phyloP scores from a whole-genome alignment of 768 basidiomycete species.

The Hygrophorus pudorinus region DNA sequence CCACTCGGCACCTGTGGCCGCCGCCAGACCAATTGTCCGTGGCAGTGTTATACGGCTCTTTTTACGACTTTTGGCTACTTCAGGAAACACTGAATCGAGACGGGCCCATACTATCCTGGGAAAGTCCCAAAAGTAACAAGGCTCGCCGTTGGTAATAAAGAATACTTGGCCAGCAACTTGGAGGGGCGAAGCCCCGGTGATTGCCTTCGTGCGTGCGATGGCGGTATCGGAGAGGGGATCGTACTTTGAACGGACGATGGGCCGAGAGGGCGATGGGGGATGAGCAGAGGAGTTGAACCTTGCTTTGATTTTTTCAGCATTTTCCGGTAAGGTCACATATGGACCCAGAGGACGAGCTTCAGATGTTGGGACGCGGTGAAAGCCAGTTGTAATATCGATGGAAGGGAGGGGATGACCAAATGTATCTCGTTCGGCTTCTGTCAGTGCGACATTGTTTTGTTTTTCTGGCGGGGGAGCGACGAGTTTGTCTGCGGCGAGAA shows the following conservation, averaged over 20 bases:
- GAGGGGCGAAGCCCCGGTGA: constrained; percentile 42
- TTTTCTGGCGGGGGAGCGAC: constrained; percentile 38
- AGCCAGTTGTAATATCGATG: constrained; percentile 56
- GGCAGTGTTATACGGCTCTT: constrained; percentile 40
- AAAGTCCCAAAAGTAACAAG: constrained; percentile 95
- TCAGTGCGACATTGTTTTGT: constrained; percentile 21
- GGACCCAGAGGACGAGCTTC: constrained; percentile 78
- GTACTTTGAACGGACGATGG: constrained; percentile 68
- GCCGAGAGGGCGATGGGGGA: constrained; percentile 30
- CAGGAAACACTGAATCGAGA: constrained; percentile 51
- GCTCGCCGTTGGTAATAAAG: constrained; percentile 97
- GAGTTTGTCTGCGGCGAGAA: constrained; percentile 88
- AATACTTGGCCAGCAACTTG: constrained; percentile 89
- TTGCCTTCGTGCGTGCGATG: constrained; percentile 41
- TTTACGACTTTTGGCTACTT: constrained; percentile 31
- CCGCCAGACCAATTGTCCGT: constrained; percentile 51
- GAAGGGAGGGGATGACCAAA: constrained; percentile 46
- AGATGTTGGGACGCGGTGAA: constrained; percentile 64
- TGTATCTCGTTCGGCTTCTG: constrained; percentile 29
- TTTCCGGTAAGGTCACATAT: constrained; percentile 49
- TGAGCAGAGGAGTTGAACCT: constrained; percentile 41
- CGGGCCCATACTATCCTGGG: constrained; percentile 69
- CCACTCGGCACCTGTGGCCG: constrained; percentile 68
- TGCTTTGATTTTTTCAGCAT: constrained; percentile 46
- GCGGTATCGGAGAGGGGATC: constrained; percentile 63